Evolutionary conservation across 805 yeast genomes (phyloP), one percentile per base, ranked within the genome.

Genomic region (Candida ficus): DNA sequence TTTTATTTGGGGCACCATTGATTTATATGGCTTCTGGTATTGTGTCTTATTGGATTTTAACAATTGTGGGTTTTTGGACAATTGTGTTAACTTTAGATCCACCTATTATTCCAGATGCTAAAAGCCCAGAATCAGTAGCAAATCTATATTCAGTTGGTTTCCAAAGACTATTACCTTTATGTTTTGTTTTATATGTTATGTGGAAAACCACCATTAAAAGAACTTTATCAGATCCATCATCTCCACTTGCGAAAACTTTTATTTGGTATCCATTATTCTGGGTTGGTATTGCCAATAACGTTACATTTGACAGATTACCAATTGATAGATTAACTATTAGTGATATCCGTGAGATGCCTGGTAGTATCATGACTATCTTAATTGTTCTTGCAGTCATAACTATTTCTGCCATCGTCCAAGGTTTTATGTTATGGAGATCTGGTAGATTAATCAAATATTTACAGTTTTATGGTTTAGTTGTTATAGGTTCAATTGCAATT

Each of bases 251-350:
- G 5, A 70, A 66, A 39, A 32, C 58, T 1, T 16, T 58, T 0
- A 21, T 64, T 19, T 90, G 95, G 93, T 84, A 83, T 47, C 83
- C 90, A 0, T 67, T 82, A 3, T 83, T 83, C 55, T 87, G 95
- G 95, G 52, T 85, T 3, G 96, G 96, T 2, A 70, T 85, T 26
- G 69, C 89, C 53, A 89, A 90, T 59, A 90, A 88, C 61, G 72
- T 86, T 52, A 87, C 95, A 0, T 88, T 91, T 63, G 98, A 89
- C 56, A 66, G 90, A 45, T 62, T 91, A 10, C 96, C 97, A 0
- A 80, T 90, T 10, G 98, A 91, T 57, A 68, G 99, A 41, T 66
- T 91, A 32, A 85, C 91, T 1, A 52, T 77, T 3, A 63, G 67
- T 10, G 98, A 91, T 57, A 64, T 91, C 22, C 75, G 71, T 47